Evolutionary conservation across 768 basidiomycete species (phyloP), one percentile per base, ranked within the genome.

Genomic region (Daedalea quercina): DNA sequence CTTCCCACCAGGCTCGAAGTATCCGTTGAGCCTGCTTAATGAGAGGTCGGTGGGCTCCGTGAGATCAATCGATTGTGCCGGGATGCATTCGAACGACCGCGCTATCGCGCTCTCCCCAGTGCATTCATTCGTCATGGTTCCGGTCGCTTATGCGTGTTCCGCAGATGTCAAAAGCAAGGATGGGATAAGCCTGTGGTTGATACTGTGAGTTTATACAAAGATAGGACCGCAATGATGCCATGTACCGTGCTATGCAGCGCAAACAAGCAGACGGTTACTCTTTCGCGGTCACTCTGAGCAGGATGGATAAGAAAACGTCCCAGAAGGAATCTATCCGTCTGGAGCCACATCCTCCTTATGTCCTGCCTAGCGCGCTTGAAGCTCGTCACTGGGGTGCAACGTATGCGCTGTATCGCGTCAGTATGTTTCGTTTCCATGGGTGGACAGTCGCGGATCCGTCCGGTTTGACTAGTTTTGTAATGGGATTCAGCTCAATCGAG

Each of bases 311-410:
- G 64, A 93, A 85, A 66, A 84, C 76, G 19, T 81, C 81, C 3
- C 76, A 85, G 57, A 75, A 68, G 50, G 89, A 93, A 62, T 76
- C 71, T 3, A 84, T 92, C 15, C 75, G 80, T 44, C 68, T 96
- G 57, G 81, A 82, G 55, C 86, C 92, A 4, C 80, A 86, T 63
- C 87, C 89, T 1, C 77, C 84, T 6, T 79, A 88, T 58, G 69
- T 77, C 43, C 74, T 81, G 55, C 74, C 79, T 1, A 83, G 84
- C n/a, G 76, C 83, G 7, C 64, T 85, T 22, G 90, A 95, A 69
- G 92, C 93, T 25, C 87, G 85, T 51, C 94, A 96, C 64, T 94
- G 89, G 85, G 92, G 85, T 35, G 92, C 92, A 15, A 87, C 85
- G 2, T 92, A 89, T 60, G 88, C 89, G 37, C 69, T 95, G 50